Base-by-base conservation (phyloP, 495 filamentous ascomycete genomes). In the Xylaria castorea region DNA sequence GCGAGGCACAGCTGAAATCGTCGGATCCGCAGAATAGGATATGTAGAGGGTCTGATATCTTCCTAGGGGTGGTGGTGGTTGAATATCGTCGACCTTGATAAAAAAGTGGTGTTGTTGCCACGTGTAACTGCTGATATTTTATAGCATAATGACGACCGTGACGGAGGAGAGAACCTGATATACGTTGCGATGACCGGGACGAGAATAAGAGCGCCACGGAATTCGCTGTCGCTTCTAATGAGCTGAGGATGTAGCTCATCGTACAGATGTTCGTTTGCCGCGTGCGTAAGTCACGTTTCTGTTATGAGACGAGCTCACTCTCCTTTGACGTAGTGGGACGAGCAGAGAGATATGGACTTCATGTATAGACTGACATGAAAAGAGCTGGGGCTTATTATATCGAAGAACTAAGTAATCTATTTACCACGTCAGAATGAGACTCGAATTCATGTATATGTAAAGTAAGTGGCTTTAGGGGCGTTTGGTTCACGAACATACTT, bases 21-120 rank as follows among this genome's bases (percentile, higher is more conserved):
- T 99, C 96, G 14, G 97, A 97, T 34, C 96, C 96, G 80, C 94
- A 98, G 82, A 97, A 99, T 22, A 99, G 89, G 63, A 99, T 93
- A n/a, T 91, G 88, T 36, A 99, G 86, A 2, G 94, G 94, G 11
- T 86, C 81, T 0, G 83, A 84, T 22, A 22, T 57, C 44, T 75
- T 81, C 66, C 42, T 38, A 2, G 64, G 42, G 9, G 5, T 20
- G 1, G 68, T 32, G 9, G 5, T 20, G 1, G 68, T 32, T 12
- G 57, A 53, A 27, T 62, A 70, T 18, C 57, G 44, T 25, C 53
- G 22, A 2, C 53, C 14, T 36, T 46, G 67, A 25, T 20, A 42
- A 9, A 22, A 42, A 20, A 42, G n/a, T 9, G 6, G 5, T 8
- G 51, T 12, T 8, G 51, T 12, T 30, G 40, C 14, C 7, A 38